phyloP scores from a whole-genome alignment of 306 rosid species.

The Quercus robur region DNA sequence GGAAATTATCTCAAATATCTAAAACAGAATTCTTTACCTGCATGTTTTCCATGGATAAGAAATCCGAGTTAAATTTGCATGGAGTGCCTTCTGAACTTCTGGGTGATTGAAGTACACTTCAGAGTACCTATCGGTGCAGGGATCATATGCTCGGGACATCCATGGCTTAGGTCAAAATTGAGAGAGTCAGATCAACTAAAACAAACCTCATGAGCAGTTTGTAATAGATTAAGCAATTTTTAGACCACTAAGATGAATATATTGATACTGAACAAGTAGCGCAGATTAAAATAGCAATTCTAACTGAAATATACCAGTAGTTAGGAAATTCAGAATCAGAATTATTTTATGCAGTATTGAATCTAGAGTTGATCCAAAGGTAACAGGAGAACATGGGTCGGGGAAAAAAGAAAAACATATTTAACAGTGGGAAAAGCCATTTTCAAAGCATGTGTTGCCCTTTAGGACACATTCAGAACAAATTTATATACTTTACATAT shows the following conservation, averaged over 20 bases:
- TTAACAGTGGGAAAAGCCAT: background rate
- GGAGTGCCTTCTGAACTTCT: conserved; percentile 87
- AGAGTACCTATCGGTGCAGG: conserved; percentile 86
- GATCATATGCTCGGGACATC: conserved; percentile 95
- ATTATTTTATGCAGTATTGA: background rate
- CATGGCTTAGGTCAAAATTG: conserved; percentile 69
- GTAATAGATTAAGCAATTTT: background rate
- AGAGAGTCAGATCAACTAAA: conserved; percentile 9
- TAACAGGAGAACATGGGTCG: background rate
- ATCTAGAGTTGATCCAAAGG: background rate
- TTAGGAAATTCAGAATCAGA: background rate
- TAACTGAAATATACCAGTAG: background rate
- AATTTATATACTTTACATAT: too few relatives aligned
- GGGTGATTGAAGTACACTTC: conserved; percentile 79
- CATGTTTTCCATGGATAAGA: conserved; percentile 84
- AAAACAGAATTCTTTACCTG: conserved; percentile 44
- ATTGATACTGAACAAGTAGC: background rate
- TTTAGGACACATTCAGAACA: background rate
- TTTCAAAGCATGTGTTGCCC: background rate
- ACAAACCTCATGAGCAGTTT: background rate
- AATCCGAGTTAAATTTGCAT: conserved; percentile 80
- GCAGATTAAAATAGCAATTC: background rate
- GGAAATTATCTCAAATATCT: conserved; percentile 13
- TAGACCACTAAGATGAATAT: background rate
- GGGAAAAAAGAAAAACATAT: background rate